phyloP scores from a whole-genome alignment of 108 stramenopile genomes.

The Nitzschia sp. region DNA sequence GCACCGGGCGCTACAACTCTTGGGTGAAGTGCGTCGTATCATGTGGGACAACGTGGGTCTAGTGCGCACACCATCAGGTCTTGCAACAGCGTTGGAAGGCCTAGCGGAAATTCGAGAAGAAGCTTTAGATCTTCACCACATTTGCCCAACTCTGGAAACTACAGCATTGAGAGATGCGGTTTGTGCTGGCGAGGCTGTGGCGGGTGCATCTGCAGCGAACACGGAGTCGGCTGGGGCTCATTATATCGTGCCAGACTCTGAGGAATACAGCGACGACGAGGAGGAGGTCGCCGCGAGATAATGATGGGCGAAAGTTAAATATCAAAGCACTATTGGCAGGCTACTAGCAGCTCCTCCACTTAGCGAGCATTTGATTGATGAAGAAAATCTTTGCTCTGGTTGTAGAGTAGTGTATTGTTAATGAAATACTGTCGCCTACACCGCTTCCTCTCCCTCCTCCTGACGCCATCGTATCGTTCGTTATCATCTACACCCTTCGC shows the following conservation, averaged over 20 bases:
- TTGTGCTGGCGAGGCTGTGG: constrained; percentile 71
- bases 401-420: too few relatives aligned
- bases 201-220: constrained; percentile 68
- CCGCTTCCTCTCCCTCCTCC: too few relatives aligned
- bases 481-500: too few relatives aligned
- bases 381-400: too few relatives aligned
- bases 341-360: too few relatives aligned
- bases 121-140: constrained; percentile 56
- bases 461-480: too few relatives aligned
- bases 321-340: too few relatives aligned
- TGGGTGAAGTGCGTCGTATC: constrained; percentile 58
- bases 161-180: constrained; percentile 81
- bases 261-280: constrained; percentile 35
- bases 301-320: constrained; percentile 2
- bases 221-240: constrained; percentile 73
- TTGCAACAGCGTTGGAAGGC: constrained; percentile 61
- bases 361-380: background rate
- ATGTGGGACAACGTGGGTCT: constrained; percentile 96
- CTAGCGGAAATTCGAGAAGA: constrained; percentile 59
- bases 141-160: constrained; percentile 56
- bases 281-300: constrained; percentile 36
- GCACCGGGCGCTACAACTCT: constrained; percentile 50
- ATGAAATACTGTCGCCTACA: too few relatives aligned
- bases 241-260: constrained; percentile 51
- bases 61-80: constrained; percentile 75